phyloP scores from a whole-genome alignment of 116 monocot species.

The Papilionanthe hybrid region DNA sequence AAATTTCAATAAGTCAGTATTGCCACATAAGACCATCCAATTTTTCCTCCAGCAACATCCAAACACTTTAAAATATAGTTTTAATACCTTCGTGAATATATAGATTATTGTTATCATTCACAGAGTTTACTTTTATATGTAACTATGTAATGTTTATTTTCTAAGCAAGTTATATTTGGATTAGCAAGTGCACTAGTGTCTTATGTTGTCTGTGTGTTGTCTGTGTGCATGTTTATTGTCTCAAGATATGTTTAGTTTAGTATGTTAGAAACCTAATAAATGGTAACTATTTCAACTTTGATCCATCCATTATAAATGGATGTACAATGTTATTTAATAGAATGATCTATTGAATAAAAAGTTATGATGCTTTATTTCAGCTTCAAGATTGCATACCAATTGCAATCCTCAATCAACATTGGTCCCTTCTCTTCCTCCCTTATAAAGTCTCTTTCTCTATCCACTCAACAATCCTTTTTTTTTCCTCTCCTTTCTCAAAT shows the following conservation, averaged over 20 bases:
- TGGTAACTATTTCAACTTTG: not conserved
- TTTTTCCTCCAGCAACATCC: not conserved
- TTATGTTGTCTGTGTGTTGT: not conserved
- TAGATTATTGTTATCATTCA: not conserved
- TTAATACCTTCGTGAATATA: no score
- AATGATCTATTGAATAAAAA: no score
- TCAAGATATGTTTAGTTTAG: no score
- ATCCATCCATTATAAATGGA: not conserved
- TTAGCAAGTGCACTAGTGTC: not conserved
- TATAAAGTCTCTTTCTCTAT: no score
- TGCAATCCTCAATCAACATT: no score
- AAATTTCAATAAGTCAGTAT: not conserved
- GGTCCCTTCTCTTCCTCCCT: no score
- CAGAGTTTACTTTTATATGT: conserved; percentile 1
- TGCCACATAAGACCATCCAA: not conserved
- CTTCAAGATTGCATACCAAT: no score
- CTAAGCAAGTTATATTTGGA: not conserved
- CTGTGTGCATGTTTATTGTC: not conserved
- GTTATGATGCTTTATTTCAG: no score
- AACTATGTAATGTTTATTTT: not conserved
- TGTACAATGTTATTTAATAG: not conserved
- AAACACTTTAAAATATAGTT: no score
- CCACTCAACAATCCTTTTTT: no score
- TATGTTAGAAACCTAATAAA: no score
- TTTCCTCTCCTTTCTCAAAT: no score